Evolutionary conservation across 352 stramenopile genomes (phyloP).

Genomic region (Saprolegnia parasitica): DNA sequence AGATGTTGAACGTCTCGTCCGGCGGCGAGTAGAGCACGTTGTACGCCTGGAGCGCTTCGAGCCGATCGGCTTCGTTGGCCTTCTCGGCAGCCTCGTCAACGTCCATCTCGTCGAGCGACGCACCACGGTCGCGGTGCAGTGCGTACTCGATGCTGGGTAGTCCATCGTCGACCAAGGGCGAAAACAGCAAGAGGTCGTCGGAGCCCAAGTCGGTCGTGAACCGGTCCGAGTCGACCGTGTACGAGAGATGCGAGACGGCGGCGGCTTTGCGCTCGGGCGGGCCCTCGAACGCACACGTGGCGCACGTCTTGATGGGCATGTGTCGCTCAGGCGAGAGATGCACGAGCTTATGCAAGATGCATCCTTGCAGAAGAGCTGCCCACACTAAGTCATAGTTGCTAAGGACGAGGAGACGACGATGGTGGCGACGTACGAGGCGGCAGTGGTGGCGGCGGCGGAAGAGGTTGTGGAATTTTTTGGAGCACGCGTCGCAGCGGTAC

Average conservation of each 20-base stretch:
- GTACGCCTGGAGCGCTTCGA: constrained; percentile 46
- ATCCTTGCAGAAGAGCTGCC: constrained; percentile 29
- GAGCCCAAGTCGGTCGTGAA: background rate
- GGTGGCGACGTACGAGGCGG: constrained; percentile 13
- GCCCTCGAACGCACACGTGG: constrained; percentile 6
- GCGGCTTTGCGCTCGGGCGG: background rate
- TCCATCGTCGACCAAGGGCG: background rate
- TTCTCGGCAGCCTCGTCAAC: background rate
- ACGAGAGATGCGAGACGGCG: background rate
- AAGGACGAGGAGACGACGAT: background rate
- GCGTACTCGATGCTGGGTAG: background rate
- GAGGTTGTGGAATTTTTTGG: constrained; percentile 23
- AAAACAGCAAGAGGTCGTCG: constrained; percentile 11
- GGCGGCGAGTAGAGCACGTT: constrained; percentile 51
- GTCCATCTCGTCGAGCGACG: constrained; percentile 2
- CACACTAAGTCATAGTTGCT: constrained; percentile 8
- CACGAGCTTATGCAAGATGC: constrained; percentile 10
- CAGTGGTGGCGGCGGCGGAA: constrained; percentile 28
- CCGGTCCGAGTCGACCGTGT: background rate
- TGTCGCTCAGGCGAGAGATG: background rate
- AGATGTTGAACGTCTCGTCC: constrained; percentile 69
- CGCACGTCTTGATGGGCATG: constrained; percentile 6
- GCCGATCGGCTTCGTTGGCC: constrained; percentile 47
- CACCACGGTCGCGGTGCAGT: background rate
- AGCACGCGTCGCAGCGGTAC: constrained; percentile 7